These are phyloP conservation scores for Brettanomyces custersianus DNA, from an alignment of 805 yeast genomes.

Conservation along the genomic window DNA sequence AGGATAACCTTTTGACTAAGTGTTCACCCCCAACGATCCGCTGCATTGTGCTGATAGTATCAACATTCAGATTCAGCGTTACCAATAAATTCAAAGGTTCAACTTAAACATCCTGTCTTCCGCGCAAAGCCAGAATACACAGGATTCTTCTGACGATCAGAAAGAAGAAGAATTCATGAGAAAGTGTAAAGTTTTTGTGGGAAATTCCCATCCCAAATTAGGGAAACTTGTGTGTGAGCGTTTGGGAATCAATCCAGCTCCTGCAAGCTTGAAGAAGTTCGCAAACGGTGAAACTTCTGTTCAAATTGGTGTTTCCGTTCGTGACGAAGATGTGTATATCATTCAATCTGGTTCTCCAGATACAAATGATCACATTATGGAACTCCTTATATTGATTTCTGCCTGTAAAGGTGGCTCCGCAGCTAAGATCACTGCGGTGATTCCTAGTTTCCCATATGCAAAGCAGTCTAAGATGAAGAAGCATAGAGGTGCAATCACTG, in stretches of 20 bases:
- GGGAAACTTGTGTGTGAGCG: constrained; percentile 86
- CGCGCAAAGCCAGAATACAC: background rate
- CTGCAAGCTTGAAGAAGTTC: constrained; percentile 83
- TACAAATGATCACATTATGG: constrained; percentile 93
- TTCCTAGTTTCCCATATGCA: constrained; percentile 96
- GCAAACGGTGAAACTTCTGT: constrained; percentile 98
- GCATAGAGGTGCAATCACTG: constrained; percentile 98
- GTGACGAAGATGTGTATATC: constrained; percentile 95
- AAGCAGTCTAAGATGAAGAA: constrained; percentile 98
- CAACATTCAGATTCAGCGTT: no score
- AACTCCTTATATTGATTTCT: constrained; percentile 79
- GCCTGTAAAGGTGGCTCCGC: constrained; percentile 99
- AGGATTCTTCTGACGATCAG: no score
- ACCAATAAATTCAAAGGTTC: background rate
- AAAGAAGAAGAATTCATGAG: constrained; percentile 48
- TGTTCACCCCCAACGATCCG: no score
- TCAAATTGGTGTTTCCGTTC: constrained; percentile 86
- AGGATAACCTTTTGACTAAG: no score
- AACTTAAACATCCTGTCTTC: background rate
- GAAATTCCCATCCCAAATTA: constrained; percentile 91
- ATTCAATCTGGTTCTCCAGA: constrained; percentile 87
- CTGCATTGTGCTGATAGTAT: no score
- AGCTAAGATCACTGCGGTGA: constrained; percentile 91
- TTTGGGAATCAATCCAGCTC: constrained; percentile 89
- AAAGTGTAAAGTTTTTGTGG: constrained; percentile 94